Base-by-base conservation (phyloP, 1,139 yeast species). In the Magnusiomyces clavatus region DNA sequence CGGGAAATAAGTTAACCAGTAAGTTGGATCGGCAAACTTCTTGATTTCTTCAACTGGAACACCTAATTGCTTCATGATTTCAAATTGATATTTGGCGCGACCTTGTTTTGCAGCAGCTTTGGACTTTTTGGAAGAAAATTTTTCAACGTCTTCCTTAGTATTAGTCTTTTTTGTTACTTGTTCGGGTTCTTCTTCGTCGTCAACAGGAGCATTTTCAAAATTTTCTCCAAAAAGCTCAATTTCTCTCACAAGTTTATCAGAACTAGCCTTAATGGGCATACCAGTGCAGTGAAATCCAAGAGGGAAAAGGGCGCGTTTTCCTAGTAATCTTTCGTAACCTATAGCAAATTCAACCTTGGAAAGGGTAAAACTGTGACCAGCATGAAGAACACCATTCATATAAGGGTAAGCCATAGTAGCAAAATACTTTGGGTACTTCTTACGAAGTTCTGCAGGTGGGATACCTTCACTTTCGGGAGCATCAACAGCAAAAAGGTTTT, bases 231-330 rank as follows among this genome's bases (percentile, higher is more conserved):
- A 92, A 68, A 81, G 71, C 72, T 92, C 97, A 55, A 90, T 77
- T 75, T 92, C 98, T 69, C 98, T 81, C 65, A 82, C 81, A 64
- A 94, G 79, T 72, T 92, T 92, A 72, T 92, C 99, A 48, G 99
- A 98, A 64, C 96, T 80, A 16, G 98, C 92, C 74, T 72, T 85
- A 69, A 92, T 94, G 54, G 99, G 98, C 97, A 92, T 86, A 76
- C 99, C 99, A 45, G 98, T 92, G 78, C 98, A 94, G 72, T 92
- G 99, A 83, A 92, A 92, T 51, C 98, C 99, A 56, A 94, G 77
- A 50, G 99, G 98, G 73, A 88, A 92, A 57, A 92, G 75, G 38
- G 97, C 96, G 63, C 86, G 80, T 71, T 86, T 88, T 59, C 97
- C 97, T 64, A 79, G 77, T 92, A 94, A 86, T 71, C 97, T 82